These are phyloP conservation scores for Oidiodendron maius DNA, from an alignment of 495 filamentous ascomycete species.

Conservation along the genomic window DNA sequence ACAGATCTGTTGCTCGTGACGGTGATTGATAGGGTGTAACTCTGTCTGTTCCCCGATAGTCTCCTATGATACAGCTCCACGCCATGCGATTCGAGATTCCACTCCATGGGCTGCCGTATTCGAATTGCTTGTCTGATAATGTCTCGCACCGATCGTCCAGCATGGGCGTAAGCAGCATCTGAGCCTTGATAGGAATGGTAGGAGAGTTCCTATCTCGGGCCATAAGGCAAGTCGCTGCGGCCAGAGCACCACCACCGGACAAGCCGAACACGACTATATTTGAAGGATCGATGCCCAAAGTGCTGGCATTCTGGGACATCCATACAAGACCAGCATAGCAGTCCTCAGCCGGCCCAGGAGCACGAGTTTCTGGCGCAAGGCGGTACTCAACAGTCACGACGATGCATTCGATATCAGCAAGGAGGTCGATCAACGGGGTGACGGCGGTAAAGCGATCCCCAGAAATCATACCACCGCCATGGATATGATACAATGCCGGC, in stretches of 20 bases:
- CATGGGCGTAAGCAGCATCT: too few relatives aligned
- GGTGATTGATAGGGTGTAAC: too few relatives aligned
- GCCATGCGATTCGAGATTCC: too few relatives aligned
- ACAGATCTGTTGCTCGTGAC: too few relatives aligned
- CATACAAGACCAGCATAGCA: constrained; percentile 24
- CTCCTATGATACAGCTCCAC: too few relatives aligned
- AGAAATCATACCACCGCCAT: constrained; percentile 7
- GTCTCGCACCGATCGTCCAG: too few relatives aligned
- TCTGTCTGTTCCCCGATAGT: too few relatives aligned
- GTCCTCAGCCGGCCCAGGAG: constrained; percentile 21
- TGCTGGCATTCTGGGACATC: constrained; percentile 15
- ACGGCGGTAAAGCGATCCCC: constrained; percentile 10
- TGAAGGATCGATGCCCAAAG: constrained; percentile 23
- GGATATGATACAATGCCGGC: constrained; percentile 6
- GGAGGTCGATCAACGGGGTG: constrained; percentile 9
- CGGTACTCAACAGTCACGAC: constrained; percentile 25
- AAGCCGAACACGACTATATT: constrained; percentile 22
- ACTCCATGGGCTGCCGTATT: too few relatives aligned
- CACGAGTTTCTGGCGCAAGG: constrained; percentile 22
- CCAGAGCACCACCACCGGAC: constrained; percentile 26
- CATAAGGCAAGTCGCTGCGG: too few relatives aligned
- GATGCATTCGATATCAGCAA: constrained; percentile 13
- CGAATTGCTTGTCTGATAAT: too few relatives aligned
- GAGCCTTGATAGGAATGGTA: too few relatives aligned
- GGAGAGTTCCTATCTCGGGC: too few relatives aligned